Evolutionary conservation across 192 early-diverging fungal genomes (phyloP), one percentile per base, ranked within the genome.

Genomic region (Coemansia sp.): DNA sequence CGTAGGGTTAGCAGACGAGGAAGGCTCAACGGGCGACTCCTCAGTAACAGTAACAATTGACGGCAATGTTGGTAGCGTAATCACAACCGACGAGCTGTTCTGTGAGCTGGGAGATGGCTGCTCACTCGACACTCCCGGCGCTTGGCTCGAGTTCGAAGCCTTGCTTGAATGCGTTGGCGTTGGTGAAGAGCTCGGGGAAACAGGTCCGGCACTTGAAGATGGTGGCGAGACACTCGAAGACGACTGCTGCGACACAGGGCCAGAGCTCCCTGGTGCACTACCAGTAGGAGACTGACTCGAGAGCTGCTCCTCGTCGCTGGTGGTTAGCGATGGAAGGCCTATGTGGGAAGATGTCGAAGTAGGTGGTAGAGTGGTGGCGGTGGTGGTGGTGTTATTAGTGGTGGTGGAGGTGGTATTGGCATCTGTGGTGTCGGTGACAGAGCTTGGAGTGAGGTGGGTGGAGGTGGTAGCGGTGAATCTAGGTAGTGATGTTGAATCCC

Each of bases 321-420:
- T 61, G 36, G 29, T 61, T n/a, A 61, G 21, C 10, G 59, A 38
- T 19, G 36, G n/a, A 6, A 5, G 34, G 36, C 37, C 59, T 61
- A 61, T 39, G 59, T 61, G 59, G 31, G 59, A 38, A 21, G 59
- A 61, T 21, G 42, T 60, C 36, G 41, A 45, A 8, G 53, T 60
- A 29, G 57, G 14, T 25, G 53, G 15, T 41, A 57, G 65, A 25
- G 65, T 10, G 34, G 65, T 55, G 48, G 65, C 25, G 66, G 66
- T 48, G 27, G 29, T 2, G 25, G 38, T 12, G 15, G 55, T 23
- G 46, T 38, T 61, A 39, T 17, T 61, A 19, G 59, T 61, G 59
- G 58, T 36, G 57, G 57, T 32, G 57, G 57, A 25, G 23, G 46
- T 39, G 34, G 65, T 57, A 38, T 19, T 36, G 46, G 46, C 3